Base-by-base conservation (phyloP, 176 grass and related monocot genomes). In the Areca catechu region DNA sequence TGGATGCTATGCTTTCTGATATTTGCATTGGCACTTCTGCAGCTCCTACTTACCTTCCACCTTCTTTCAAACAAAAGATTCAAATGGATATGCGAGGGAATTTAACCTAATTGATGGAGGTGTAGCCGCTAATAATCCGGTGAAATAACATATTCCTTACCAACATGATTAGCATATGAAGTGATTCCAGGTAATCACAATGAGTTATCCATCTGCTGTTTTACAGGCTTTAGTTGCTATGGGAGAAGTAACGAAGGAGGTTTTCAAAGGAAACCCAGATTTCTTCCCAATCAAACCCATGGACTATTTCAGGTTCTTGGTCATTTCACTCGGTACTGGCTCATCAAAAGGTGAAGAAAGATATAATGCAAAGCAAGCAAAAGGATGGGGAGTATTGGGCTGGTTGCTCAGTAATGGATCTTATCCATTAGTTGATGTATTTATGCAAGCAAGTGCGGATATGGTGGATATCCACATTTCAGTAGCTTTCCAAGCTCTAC, bases 401-500 rank as follows among this genome's bases (percentile, higher is more conserved):
- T 69, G 67, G 67, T 29, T 69, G 53, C 21, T 49, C 16, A 58
- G 34, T 16, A 48, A 17, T 2, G 67, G 67, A 21, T 57, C 53
- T 12, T 58, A 53, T 17, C 67, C 67, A 0, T 5, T 69, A 2
- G 34, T 69, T 3, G 67, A 69, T 24, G 37, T 30, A 7, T 69
- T 69, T 54, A 58, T 18, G 5, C 54, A 58, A 49, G 67, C 54
- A 5, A 58, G 54, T 21, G 53, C 54, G 0, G 67, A 58, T 7
- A 58, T 69, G 67, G 67, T 69, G 54, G 67, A 69, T 49, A 69
- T 69, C 53, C 67, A 69, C 51, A 57, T 49, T 16, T 69, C 53
- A 4, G 34, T 48, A 23, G 54, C 37, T 69, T 69, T 69, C n/a
- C 52, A 69, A 15, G 66, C 66, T 6, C 29, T 66, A 19, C 29